These are phyloP conservation scores for Aureobasidium melanogenum DNA, from an alignment of 2,329 filamentous ascomycete genomes.

Conservation along the genomic window DNA sequence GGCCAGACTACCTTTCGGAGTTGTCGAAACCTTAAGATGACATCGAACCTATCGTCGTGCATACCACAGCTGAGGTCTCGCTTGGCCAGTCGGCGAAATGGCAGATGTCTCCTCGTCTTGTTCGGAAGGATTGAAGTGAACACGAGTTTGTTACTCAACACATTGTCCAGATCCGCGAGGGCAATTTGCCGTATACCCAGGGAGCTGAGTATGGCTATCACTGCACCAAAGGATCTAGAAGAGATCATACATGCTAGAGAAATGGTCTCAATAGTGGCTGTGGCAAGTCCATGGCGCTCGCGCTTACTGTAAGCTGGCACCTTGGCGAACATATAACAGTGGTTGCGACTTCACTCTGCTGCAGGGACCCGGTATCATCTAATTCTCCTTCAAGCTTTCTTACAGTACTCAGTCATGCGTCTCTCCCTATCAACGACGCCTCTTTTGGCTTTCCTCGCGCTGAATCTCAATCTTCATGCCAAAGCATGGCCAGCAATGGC, in stretches of 20 bases:
- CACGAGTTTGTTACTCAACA: neutral
- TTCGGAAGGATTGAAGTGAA: neutral
- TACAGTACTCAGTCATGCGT: neutral
- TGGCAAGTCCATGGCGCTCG: neutral
- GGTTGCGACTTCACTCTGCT: neutral
- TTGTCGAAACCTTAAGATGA: conserved; percentile 1
- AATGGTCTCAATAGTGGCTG: neutral
- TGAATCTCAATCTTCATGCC: neutral
- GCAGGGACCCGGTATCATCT: neutral
- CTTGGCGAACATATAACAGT: neutral
- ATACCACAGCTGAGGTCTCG: neutral
- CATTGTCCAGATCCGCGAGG: neutral
- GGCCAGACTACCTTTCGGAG: neutral
- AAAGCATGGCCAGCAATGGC: conserved; percentile 3
- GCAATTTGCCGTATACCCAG: neutral
- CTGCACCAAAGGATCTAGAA: neutral
- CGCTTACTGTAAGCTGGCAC: neutral
- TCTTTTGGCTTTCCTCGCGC: neutral
- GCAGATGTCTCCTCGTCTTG: neutral
- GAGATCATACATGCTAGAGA: neutral
- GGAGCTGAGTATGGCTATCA: neutral
- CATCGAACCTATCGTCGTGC: neutral
- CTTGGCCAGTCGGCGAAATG: neutral
- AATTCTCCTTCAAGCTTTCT: neutral
- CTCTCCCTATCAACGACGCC: neutral